A percentile compares a stretch with the other conserved stretches of the same genome.
Evolutionary conservation across 176 grass and related monocot species (phyloP).

Genomic region (Tillandsia fasciculata): DNA sequence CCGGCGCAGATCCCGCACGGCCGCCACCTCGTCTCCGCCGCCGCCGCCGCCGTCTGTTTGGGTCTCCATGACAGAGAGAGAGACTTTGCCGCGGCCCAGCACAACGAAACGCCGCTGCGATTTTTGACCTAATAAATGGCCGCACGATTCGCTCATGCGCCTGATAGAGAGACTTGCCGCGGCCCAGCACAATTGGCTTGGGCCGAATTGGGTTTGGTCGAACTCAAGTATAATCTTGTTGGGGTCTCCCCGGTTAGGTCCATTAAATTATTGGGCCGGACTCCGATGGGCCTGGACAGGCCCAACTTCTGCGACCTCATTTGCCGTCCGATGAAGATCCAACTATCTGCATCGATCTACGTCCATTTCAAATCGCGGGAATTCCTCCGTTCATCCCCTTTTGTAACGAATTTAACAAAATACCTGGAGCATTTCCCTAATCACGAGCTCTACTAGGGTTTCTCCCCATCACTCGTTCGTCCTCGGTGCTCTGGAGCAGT

Average conservation of each 20-base stretch:
- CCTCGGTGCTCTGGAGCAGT: not conserved
- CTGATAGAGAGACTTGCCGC: too few relatives aligned
- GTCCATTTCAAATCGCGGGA: too few relatives aligned
- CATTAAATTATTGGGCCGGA: not conserved
- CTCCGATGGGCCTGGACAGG: not conserved
- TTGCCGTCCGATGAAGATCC: not conserved
- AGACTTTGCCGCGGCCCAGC: not conserved
- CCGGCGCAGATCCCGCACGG: slow-evolving; percentile 58
- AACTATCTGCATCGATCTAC: not conserved
- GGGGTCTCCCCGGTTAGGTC: not conserved
- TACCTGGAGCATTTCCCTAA: not conserved
- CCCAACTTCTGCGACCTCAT: not conserved
- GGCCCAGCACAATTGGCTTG: too few relatives aligned
- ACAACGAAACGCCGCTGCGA: too few relatives aligned
- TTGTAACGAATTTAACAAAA: too few relatives aligned
- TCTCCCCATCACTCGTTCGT: not conserved
- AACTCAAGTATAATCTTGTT: too few relatives aligned
- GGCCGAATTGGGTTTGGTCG: too few relatives aligned
- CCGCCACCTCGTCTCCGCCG: slow-evolving; percentile 45
- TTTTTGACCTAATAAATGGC: too few relatives aligned
- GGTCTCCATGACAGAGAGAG: slow-evolving; percentile 28
- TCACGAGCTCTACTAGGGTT: not conserved
- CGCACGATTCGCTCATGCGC: too few relatives aligned
- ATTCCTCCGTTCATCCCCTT: too few relatives aligned
- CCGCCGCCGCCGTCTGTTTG: slow-evolving; percentile 21